Evolutionary conservation across 129 eudicot species (phyloP).

Genomic region (carrot (Daucus carota)): DNA sequence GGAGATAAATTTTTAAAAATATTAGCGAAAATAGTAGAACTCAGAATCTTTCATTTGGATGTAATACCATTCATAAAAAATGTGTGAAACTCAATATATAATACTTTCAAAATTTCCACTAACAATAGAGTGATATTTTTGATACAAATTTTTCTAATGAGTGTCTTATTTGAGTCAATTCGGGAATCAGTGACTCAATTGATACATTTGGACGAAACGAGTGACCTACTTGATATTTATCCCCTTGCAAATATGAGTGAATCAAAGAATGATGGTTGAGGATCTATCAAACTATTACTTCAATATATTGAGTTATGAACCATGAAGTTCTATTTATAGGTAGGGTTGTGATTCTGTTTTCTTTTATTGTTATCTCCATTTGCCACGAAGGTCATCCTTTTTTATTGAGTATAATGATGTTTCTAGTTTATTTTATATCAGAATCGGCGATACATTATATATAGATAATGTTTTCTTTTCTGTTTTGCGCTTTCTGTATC

Average conservation of each 20-base stretch:
- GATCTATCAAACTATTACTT: neutral
- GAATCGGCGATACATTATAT: neutral
- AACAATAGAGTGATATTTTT: too few relatives aligned
- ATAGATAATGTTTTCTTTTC: neutral
- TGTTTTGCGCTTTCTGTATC: neutral
- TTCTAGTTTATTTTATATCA: neutral
- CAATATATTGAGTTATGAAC: neutral
- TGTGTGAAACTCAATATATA: too few relatives aligned
- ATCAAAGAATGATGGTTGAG: neutral
- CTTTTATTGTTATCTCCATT: neutral
- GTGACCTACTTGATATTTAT: too few relatives aligned
- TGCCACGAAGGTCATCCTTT: neutral
- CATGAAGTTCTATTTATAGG: neutral
- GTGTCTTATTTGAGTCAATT: too few relatives aligned
- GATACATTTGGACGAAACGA: too few relatives aligned
- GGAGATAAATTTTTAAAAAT: too few relatives aligned
- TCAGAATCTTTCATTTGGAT: too few relatives aligned
- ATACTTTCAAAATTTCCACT: too few relatives aligned
- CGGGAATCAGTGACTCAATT: too few relatives aligned
- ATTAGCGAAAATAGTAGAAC: too few relatives aligned
- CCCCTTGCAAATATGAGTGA: neutral
- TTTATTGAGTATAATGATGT: neutral
- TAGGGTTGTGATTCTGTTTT: neutral
- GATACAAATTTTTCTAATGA: too few relatives aligned
- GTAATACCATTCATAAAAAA: too few relatives aligned